Evolutionary conservation across 345 rosid species (phyloP).

Genomic region (Arabis hirsuta): DNA sequence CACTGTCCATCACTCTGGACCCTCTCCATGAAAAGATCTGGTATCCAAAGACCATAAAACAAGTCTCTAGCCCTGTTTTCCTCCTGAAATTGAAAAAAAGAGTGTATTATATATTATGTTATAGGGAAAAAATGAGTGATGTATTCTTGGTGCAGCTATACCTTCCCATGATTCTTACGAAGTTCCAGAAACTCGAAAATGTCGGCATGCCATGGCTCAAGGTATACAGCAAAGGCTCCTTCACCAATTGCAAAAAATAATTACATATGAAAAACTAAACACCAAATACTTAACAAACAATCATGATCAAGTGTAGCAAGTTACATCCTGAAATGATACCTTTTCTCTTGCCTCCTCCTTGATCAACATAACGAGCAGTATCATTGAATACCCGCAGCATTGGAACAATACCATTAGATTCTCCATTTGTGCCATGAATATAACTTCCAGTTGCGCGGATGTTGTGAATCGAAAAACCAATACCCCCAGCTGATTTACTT

Average conservation of each 20-base stretch:
- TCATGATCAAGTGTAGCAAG: not conserved
- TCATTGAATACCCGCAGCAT: slow-evolving; percentile 48
- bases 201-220: slow-evolving; percentile 96
- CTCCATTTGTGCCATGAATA: slow-evolving; percentile 76
- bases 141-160: slow-evolving; percentile 28
- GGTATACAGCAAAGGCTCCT: slow-evolving; percentile 88
- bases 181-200: slow-evolving; percentile 72
- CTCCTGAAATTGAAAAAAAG: slow-evolving; percentile 51
- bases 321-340: not conserved
- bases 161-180: slow-evolving; percentile 85
- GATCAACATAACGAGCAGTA: slow-evolving; percentile 44
- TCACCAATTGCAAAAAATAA: slow-evolving; percentile 14
- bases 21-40: slow-evolving; percentile 94
- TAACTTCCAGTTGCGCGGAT: slow-evolving; percentile 32
- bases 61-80: slow-evolving; percentile 91
- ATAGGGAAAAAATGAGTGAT: not conserved
- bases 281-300: not conserved
- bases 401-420: slow-evolving; percentile 86
- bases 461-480: slow-evolving; percentile 84
- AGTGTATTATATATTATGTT: not conserved
- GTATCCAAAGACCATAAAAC: slow-evolving; percentile 94
- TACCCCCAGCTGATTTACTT: slow-evolving; percentile 96
- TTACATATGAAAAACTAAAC: not conserved
- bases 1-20: slow-evolving; percentile 77
- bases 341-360: slow-evolving; percentile 44